A percentile compares a stretch with the other conserved stretches of the same genome.
These are phyloP conservation scores for Yarrowia osloensis DNA, from an alignment of 805 yeast genomes.

Conservation along the genomic window DNA sequence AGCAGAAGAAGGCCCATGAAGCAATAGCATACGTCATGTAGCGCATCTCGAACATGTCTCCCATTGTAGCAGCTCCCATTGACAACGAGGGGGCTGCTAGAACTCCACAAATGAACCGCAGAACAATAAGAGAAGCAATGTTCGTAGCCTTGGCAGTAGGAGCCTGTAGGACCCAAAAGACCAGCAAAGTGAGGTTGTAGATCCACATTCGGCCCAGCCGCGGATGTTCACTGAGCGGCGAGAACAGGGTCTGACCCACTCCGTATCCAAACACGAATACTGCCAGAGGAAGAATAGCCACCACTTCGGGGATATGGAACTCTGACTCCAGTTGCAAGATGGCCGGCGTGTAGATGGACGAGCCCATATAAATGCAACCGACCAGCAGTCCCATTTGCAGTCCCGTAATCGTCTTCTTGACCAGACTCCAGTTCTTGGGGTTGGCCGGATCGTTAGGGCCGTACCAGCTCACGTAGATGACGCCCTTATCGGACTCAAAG, in stretches of 20 bases:
- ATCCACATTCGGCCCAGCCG: constrained; percentile 55
- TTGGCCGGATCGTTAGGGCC: constrained; percentile 51
- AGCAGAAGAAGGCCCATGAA: constrained; percentile 56
- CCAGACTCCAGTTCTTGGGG: constrained; percentile 57
- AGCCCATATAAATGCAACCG: constrained; percentile 54
- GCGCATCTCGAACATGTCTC: constrained; percentile 51
- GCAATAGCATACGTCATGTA: constrained; percentile 52
- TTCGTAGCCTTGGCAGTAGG: constrained; percentile 54
- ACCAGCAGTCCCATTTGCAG: constrained; percentile 48
- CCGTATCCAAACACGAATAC: constrained; percentile 59
- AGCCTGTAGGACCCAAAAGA: constrained; percentile 55
- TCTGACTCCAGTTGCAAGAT: constrained; percentile 48
- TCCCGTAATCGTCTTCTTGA: constrained; percentile 46
- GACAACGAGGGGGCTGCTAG: constrained; percentile 82
- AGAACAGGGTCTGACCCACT: constrained; percentile 54
- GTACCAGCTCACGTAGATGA: constrained; percentile 34
- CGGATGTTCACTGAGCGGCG: constrained; percentile 58
- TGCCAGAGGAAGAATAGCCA: constrained; percentile 53
- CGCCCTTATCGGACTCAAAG: constrained; percentile 5
- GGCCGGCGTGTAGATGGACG: constrained; percentile 57
- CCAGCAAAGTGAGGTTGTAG: constrained; percentile 50
- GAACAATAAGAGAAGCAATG: constrained; percentile 52
- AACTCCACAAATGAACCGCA: constrained; percentile 72
- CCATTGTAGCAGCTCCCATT: constrained; percentile 70
- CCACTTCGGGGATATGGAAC: constrained; percentile 46